phyloP scores from a whole-genome alignment of 345 rosid species.

The Hibiscus syriacus region DNA sequence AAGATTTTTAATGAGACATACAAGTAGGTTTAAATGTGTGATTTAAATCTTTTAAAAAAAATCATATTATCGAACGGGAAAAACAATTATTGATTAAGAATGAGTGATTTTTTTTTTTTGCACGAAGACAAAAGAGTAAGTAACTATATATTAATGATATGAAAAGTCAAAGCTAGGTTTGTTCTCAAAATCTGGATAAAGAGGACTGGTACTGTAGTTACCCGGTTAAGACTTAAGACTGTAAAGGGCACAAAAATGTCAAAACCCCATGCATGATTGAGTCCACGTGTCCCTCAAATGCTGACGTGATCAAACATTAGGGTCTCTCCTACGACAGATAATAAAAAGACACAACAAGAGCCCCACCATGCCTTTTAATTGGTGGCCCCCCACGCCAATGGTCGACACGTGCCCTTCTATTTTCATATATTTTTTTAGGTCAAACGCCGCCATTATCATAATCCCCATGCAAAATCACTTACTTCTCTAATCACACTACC shows the following conservation, averaged over 20 bases:
- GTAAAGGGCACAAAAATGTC: background rate
- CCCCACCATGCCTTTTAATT: background rate
- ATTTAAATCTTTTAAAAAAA: too few relatives aligned
- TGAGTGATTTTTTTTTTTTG: background rate
- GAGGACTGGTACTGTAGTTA: background rate
- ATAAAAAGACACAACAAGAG: background rate
- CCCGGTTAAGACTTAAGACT: constrained; percentile 11
- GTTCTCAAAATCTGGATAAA: background rate
- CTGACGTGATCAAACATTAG: background rate
- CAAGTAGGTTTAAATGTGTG: too few relatives aligned
- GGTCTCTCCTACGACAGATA: background rate
- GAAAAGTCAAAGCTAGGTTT: background rate
- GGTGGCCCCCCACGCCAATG: background rate
- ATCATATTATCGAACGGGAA: too few relatives aligned
- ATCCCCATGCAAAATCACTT: background rate
- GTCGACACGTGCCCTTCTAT: background rate
- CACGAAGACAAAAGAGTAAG: background rate
- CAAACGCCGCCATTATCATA: background rate
- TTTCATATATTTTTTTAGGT: too few relatives aligned
- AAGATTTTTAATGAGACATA: too few relatives aligned
- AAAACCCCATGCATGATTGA: constrained; percentile 7
- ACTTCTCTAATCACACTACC: background rate
- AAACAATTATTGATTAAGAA: background rate
- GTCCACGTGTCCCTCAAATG: constrained; percentile 29
- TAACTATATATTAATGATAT: background rate